Base-by-base conservation (phyloP, 495 filamentous ascomycete genomes). In the Cetradonia linearis region DNA sequence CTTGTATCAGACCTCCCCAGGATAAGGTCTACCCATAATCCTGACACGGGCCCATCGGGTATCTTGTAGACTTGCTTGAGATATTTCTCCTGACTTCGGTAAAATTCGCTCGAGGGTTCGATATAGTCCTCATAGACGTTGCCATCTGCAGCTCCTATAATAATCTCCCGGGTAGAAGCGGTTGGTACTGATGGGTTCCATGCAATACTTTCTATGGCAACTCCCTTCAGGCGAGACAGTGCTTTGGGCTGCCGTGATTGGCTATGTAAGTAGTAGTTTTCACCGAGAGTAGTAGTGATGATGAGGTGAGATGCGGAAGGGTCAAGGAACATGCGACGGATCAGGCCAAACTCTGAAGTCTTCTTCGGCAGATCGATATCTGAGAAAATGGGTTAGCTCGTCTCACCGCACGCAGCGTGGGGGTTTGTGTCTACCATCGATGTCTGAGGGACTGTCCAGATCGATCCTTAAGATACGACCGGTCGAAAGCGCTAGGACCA, bases 161-260 rank as follows among this genome's bases (percentile, higher is more conserved):
- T 77, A n/a, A 98, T 97, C 74, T 98, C 93, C 54, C 93, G 78
- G 0, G 93, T 98, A 2, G 89, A 95, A 16, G 90, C 86, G 23
- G 93, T 96, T 7, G 93, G 94, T n/a, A 90, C 74, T n/a, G 91
- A 90, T 3, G 93, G 94, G 68, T 88, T 96, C 93, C 93, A 98
- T 52, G 91, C 89, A 64, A 98, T 77, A 62, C 85, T 86, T 70
- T 97, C 93, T 40, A 97, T 87, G 11, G 80, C 72, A 47, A 96
- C 88, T 10, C 88, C 88, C 68, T 91, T 92, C 49, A 98, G 73
- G 34, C 89, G 83, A 47, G 87, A 84, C 37, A 98, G 76, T 27
- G 85, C 78, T 61, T 93, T 87, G 10, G 90, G 88, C 66, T 91
- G 88, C 61, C 88, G 83, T 34, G 90, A 92, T 70, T 97, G 93